Base-by-base conservation (phyloP, 805 yeast genomes). In the Myxozyma neglecta region DNA sequence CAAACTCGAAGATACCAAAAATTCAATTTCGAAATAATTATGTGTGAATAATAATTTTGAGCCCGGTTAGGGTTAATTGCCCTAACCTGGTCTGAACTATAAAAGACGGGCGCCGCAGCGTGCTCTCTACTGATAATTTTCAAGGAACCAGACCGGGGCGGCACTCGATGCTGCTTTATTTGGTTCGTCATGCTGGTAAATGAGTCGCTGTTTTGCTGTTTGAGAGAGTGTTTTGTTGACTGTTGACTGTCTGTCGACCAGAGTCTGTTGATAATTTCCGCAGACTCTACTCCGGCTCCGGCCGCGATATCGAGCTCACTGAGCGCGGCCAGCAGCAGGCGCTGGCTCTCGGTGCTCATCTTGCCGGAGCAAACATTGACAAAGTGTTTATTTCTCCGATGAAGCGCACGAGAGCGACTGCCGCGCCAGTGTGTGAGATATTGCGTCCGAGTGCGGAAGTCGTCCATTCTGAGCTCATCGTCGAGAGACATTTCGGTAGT, bases 121-220 rank as follows among this genome's bases (percentile, higher is more conserved):
- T 13, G 13, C 6, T 39, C 42, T 39, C 42, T 39, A 3, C 42
- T 24, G 29, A 5, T 3, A 24, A 24, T 24, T 24, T 24, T 24
- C 29, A 24, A 5, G 2, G 29, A 24, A 24, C 29, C 29, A 24
- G 6, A n/a, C 42, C 36, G 16, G 14, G 24, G 11, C 36, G n/a
- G 53, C 52, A 3, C n/a, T 42, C 24, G 44, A 57, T 61, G 65
- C 48, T 37, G 40, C 53, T 61, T 13, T 57, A 36, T 46, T 52
- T 61, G 35, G 59, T 61, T 39, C 61, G 65, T n/a, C 65, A 61
- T 54, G 65, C 65, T 34, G 65, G 65, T 61, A 54, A 56, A 4
- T 34, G 29, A 6, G 24, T 4, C 18, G 36, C 40, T 46, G 20
- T 10, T 40, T 47, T 34, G 52, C 40, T 24, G 42, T 18, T n/a